Percentiles rank a stretch among this genome's conserved stretches.
phyloP scores from a whole-genome alignment of 2,329 filamentous ascomycete genomes.

The Paraconiothyrium sp. region DNA sequence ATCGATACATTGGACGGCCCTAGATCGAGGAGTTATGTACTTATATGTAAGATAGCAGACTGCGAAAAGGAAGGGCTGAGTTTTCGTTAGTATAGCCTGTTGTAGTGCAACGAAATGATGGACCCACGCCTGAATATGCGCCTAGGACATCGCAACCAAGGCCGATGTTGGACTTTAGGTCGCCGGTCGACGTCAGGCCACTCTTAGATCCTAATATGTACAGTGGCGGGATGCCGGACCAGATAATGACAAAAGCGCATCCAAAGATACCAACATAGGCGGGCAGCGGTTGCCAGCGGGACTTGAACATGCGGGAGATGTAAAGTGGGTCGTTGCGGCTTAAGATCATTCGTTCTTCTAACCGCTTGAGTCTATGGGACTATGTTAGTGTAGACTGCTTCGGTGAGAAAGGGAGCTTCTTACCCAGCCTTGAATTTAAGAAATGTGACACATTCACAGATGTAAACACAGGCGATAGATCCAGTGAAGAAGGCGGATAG shows the following conservation, averaged over 20 bases:
- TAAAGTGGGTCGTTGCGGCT: conserved; percentile 36
- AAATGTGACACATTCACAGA: conserved; percentile 40
- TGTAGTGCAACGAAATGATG: background rate
- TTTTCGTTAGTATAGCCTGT: conserved; percentile 1
- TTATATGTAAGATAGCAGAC: conserved; percentile 32
- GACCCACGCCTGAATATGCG: conserved; percentile 37
- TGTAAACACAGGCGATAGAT: conserved; percentile 38
- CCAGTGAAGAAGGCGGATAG: conserved; percentile 40
- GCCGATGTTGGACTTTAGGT: conserved; percentile 25
- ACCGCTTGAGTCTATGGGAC: conserved; percentile 19
- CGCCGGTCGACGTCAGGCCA: conserved; percentile 17
- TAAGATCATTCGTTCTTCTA: conserved; percentile 30
- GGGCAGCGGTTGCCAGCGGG: conserved; percentile 44
- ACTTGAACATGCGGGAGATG: conserved; percentile 37
- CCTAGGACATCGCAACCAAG: conserved; percentile 37
- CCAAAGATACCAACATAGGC: conserved; percentile 41
- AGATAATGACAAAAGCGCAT: conserved; percentile 35
- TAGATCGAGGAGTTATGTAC: conserved; percentile 27
- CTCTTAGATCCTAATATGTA: conserved; percentile 32
- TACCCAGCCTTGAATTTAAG: conserved; percentile 42
- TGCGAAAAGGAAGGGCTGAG: conserved; percentile 27
- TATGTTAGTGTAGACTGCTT: background rate
- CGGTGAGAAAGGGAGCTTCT: background rate
- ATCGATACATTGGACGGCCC: conserved; percentile 26
- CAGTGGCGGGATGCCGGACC: conserved; percentile 38